phyloP scores from a whole-genome alignment of 306 rosid genomes.

The Casuarina cunninghamiana region DNA sequence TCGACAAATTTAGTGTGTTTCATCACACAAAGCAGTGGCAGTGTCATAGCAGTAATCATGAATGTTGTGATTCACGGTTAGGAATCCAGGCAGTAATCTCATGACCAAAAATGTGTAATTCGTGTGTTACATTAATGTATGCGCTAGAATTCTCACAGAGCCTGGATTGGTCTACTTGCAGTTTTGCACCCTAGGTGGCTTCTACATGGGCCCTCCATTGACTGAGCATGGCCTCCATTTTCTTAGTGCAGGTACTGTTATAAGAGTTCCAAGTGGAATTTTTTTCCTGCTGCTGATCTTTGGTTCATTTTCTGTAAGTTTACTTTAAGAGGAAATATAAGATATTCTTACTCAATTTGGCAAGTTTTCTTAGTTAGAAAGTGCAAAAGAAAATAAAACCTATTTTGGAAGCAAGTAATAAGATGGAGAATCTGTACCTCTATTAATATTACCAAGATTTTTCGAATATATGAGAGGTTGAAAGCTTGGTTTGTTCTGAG shows the following conservation, averaged over 20 bases:
- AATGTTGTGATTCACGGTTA: slow-evolving; percentile 21
- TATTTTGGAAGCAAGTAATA: too few relatives aligned
- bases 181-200: slow-evolving; percentile 68
- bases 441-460: too few relatives aligned
- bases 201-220: slow-evolving; percentile 62
- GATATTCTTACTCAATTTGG: not conserved
- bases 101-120: slow-evolving; percentile 20
- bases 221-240: slow-evolving; percentile 49
- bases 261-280: slow-evolving; percentile 27
- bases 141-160: slow-evolving; percentile 37
- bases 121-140: slow-evolving; percentile 23
- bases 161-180: slow-evolving; percentile 42
- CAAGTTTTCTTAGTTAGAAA: not conserved
- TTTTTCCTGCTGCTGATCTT: slow-evolving; percentile 24
- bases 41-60: slow-evolving; percentile 9
- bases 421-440: too few relatives aligned
- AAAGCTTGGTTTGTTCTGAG: too few relatives aligned
- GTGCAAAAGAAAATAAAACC: too few relatives aligned
- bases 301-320: not conserved
- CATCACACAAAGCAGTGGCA: slow-evolving; percentile 7
- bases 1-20: slow-evolving; percentile 11
- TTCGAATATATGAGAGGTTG: too few relatives aligned
- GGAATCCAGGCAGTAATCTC: slow-evolving; percentile 23
- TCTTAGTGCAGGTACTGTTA: slow-evolving; percentile 51
- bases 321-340: slow-evolving; percentile 1